Conservation (phyloP, 2,329 filamentous ascomycete genomes). For the Aspergillus sclerotialis region DNA sequence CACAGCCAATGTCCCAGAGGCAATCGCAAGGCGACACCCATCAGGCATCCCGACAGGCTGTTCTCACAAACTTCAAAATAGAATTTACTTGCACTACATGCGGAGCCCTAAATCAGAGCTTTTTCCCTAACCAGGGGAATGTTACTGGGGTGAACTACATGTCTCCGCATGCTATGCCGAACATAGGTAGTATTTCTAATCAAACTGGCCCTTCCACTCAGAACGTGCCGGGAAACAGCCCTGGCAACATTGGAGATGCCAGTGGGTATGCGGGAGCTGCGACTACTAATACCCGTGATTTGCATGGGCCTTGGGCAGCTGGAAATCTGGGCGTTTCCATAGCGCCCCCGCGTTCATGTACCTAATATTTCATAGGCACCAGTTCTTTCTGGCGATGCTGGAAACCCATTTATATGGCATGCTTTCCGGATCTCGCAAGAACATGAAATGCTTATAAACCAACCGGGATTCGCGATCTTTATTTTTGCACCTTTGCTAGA, state of each 20-base stretch:
- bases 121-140: slow-evolving; percentile 32
- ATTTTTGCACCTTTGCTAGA: too few species aligned
- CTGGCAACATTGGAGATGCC: slow-evolving; percentile 9
- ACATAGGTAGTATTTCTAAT: slow-evolving; percentile 11
- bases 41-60: slow-evolving; percentile 19
- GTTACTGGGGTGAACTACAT: slow-evolving; percentile 24
- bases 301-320: slow-evolving; percentile 21
- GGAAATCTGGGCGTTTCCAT: slow-evolving; percentile 22
- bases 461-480: too few species aligned
- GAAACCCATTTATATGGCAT: too few species aligned
- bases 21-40: slow-evolving; percentile 20
- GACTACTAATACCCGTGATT: slow-evolving; percentile 16
- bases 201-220: slow-evolving; percentile 12
- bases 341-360: too few species aligned
- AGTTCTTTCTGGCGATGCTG: too few species aligned
- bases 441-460: too few species aligned
- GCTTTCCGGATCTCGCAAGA: too few species aligned
- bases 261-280: slow-evolving; percentile 16
- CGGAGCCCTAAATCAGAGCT: slow-evolving; percentile 31
- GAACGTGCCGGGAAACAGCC: slow-evolving; percentile 11
- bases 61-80: slow-evolving; percentile 33
- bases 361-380: too few species aligned
- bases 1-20: slow-evolving; percentile 15
- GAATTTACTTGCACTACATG: slow-evolving; percentile 34
- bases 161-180: slow-evolving; percentile 15